phyloP scores from a whole-genome alignment of 139 green algal genomes.

The Haematococcus lacustris region DNA sequence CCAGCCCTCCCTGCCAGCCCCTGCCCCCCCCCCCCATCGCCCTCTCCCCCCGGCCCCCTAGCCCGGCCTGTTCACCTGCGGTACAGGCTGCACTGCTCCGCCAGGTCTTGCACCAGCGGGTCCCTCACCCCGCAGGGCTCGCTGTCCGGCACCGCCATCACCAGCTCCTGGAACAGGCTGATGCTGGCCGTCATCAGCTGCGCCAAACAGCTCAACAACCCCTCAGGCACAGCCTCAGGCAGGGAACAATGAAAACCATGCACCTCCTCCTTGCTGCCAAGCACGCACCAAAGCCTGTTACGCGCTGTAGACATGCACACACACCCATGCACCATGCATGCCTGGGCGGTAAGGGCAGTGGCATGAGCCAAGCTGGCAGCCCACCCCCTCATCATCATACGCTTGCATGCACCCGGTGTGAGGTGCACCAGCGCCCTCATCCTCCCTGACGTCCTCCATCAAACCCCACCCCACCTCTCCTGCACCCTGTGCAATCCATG shows the following conservation, averaged over 20 bases:
- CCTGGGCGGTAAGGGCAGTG: not conserved
- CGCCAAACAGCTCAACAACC: not conserved
- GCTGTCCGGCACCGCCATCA: constrained; percentile 6
- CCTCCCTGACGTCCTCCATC: too few species aligned
- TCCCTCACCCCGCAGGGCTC: constrained; percentile 31
- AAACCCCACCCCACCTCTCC: too few species aligned
- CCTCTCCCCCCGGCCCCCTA: too few species aligned
- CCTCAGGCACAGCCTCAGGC: not conserved
- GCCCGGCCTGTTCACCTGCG: too few species aligned
- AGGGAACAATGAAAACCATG: not conserved
- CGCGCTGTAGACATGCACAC: not conserved
- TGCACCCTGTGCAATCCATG: too few species aligned
- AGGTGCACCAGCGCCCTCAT: too few species aligned
- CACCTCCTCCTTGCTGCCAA: not conserved
- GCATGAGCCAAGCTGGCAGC: not conserved
- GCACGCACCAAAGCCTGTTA: not conserved
- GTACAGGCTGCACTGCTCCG: constrained; percentile 22
- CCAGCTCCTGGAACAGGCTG: constrained; percentile 20
- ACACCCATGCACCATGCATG: constrained; percentile 1
- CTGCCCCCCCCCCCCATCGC: too few species aligned
- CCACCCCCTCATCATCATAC: constrained; percentile 1
- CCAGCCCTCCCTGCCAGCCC: too few species aligned
- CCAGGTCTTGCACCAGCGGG: constrained; percentile 35
- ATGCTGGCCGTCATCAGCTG: constrained; percentile 18
- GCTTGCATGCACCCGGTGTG: too few species aligned